Conservation (phyloP, 2,329 filamentous ascomycete species). For the Neopestalotiopsis sp. region DNA sequence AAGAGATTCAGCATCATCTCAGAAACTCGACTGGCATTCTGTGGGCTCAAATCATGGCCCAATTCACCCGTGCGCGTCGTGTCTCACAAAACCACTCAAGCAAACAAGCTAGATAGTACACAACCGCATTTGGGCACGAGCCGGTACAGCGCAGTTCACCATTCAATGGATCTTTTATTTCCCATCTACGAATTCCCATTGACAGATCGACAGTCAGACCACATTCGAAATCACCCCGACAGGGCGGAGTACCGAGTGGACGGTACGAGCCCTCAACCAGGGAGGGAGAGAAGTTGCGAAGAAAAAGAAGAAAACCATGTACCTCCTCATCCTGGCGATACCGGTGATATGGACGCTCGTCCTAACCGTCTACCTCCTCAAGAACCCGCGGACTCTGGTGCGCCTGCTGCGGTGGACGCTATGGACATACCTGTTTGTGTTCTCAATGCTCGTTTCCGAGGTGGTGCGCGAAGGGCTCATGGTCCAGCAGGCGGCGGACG, state of each 20-base stretch:
- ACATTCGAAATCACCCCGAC: no score
- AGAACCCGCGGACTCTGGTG: conserved; percentile 27
- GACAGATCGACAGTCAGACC: no score
- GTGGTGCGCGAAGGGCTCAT: conserved; percentile 29
- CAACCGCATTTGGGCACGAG: not conserved
- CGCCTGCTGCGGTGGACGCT: conserved; percentile 28
- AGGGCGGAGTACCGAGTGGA: no score
- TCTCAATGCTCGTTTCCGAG: conserved; percentile 27
- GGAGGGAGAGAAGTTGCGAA: not conserved
- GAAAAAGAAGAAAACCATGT: conserved; percentile 13
- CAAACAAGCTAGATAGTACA: not conserved
- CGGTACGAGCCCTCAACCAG: not conserved
- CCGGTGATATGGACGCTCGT: conserved; percentile 27
- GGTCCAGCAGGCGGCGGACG: conserved; percentile 16
- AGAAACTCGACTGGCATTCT: not conserved
- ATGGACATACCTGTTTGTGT: conserved; percentile 28
- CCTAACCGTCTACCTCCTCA: conserved; percentile 28
- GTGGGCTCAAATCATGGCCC: not conserved
- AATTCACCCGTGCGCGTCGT: not conserved
- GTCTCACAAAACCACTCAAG: not conserved
- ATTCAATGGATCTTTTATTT: no score
- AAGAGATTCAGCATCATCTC: not conserved
- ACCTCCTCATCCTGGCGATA: conserved; percentile 27
- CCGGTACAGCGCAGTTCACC: not conserved
- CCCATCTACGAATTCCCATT: no score